phyloP scores from a whole-genome alignment of 2,329 filamentous ascomycete species.

The Fusarium vanettenii region DNA sequence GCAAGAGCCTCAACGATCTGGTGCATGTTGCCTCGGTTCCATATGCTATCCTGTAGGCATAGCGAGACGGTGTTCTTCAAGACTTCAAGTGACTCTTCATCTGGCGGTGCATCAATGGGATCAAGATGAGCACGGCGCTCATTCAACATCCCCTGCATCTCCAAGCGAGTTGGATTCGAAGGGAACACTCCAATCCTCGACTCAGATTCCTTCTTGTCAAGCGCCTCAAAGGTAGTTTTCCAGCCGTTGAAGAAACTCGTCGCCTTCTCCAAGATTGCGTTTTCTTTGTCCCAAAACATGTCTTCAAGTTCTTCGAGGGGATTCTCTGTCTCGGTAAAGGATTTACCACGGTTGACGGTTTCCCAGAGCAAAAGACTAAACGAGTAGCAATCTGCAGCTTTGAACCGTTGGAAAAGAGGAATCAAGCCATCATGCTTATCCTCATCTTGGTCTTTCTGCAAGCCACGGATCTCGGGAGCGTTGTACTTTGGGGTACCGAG shows the following conservation, averaged over 20 bases:
- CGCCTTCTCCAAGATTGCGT: neutral
- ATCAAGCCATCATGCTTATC: neutral
- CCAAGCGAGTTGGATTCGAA: neutral
- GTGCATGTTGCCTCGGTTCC: neutral
- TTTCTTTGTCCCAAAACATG: neutral
- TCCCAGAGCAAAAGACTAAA: conserved; percentile 11
- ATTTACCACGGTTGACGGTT: neutral
- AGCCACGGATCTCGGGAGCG: conserved; percentile 10
- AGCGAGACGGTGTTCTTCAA: neutral
- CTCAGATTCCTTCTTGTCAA: neutral
- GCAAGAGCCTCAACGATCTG: neutral
- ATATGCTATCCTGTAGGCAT: neutral
- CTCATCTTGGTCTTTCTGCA: neutral
- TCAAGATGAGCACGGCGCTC: neutral
- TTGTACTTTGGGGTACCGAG: conserved; percentile 14
- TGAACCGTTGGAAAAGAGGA: neutral
- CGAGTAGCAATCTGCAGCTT: conserved; percentile 7
- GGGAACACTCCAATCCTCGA: neutral
- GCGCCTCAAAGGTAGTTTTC: neutral
- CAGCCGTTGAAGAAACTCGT: neutral
- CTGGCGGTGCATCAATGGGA: neutral
- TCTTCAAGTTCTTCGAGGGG: neutral
- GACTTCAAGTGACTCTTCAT: neutral
- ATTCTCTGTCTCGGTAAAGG: neutral
- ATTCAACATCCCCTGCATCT: neutral